A percentile compares a stretch with the other conserved stretches of the same genome.
Evolutionary conservation across 2,329 filamentous ascomycete genomes (phyloP).

Genomic region (Talaromyces atroroseus): DNA sequence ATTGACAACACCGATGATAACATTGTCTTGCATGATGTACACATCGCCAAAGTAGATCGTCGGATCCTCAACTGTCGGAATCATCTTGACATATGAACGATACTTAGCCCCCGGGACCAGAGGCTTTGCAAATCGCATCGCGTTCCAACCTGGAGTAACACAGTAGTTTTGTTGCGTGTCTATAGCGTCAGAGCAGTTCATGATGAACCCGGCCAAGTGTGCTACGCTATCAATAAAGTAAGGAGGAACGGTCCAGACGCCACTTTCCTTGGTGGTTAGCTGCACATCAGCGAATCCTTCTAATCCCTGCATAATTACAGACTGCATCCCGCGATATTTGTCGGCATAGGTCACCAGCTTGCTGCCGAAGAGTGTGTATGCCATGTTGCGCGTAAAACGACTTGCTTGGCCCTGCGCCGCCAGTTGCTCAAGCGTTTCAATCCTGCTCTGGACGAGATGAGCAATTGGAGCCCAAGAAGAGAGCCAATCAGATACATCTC

Average conservation of each 20-base stretch:
- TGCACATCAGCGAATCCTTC: constrained; percentile 24
- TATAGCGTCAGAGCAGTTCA: constrained; percentile 30
- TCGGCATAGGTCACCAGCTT: constrained; percentile 18
- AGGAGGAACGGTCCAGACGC: constrained; percentile 21
- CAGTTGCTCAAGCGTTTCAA: constrained; percentile 22
- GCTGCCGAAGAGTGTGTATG: constrained; percentile 21
- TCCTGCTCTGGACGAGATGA: constrained; percentile 23
- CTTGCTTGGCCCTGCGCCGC: constrained; percentile 22
- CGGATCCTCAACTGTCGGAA: constrained; percentile 20
- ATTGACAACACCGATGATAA: constrained; percentile 6
- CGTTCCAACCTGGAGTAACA: constrained; percentile 32
- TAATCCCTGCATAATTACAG: constrained; percentile 17
- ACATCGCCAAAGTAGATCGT: constrained; percentile 25
- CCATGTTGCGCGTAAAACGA: constrained; percentile 22
- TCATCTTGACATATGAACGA: constrained; percentile 32
- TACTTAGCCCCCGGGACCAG: constrained; percentile 22
- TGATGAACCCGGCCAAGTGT: constrained; percentile 35
- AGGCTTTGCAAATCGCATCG: constrained; percentile 21
- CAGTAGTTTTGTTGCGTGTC: constrained; percentile 26
- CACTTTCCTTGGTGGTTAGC: constrained; percentile 15
- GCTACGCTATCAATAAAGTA: constrained; percentile 32
- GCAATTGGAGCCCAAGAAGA: constrained; percentile 20
- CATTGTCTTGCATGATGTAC: constrained; percentile 24
- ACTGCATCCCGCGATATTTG: constrained; percentile 18
- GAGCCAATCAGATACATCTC: constrained; percentile 20